Conservation (phyloP, 2,329 filamentous ascomycete genomes). For the Tolypocladium ovalisporum region DNA sequence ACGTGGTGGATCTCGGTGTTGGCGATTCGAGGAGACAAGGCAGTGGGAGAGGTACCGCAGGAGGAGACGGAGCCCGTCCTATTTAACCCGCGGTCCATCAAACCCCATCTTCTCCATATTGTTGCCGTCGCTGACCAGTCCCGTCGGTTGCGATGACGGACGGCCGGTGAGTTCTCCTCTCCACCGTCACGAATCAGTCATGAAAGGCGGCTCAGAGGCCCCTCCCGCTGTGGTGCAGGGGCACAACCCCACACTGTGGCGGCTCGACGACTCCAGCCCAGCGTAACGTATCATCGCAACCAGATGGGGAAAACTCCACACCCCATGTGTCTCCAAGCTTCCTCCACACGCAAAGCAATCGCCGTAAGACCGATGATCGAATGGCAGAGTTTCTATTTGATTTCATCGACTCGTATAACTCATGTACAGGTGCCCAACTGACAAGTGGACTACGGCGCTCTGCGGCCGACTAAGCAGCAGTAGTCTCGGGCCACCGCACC, state of each 20-base stretch:
- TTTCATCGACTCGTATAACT: neutral
- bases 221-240: neutral
- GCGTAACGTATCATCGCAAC: constrained; percentile 6
- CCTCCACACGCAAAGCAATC: neutral
- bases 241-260: neutral
- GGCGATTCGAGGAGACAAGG: neutral
- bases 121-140: neutral
- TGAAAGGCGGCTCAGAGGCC: neutral
- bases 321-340: neutral
- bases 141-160: neutral
- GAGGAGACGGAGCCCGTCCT: neutral
- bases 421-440: neutral
- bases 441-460: neutral
- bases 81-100: neutral
- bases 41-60: neutral
- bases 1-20: neutral
- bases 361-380: neutral
- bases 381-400: neutral
- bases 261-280: neutral
- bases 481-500: constrained; percentile 49
- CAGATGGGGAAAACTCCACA: neutral
- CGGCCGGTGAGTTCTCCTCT: neutral
- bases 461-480: neutral
- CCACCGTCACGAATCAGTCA: neutral
- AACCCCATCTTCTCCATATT: neutral